Evolutionary conservation across 208 protist species (phyloP).

Genomic region (Wallacemonas sp.): DNA sequence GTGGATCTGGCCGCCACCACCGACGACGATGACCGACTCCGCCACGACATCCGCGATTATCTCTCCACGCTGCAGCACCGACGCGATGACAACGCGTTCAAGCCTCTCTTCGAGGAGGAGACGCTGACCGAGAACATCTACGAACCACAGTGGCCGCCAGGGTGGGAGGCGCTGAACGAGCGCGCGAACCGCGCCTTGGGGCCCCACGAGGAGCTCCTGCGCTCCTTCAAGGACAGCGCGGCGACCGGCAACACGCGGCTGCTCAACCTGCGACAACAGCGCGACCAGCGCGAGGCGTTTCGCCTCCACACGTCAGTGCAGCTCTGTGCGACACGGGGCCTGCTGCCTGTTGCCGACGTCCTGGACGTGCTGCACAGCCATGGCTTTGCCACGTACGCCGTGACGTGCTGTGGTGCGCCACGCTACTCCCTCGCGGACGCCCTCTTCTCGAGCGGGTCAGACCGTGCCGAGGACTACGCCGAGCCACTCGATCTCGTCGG

Average conservation of each 20-base stretch:
- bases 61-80: conserved; percentile 25
- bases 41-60: conserved; percentile 74
- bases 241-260: not conserved
- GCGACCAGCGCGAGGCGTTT: conserved; percentile 19
- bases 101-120: not conserved
- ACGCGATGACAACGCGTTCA: not conserved
- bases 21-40: conserved; percentile 26
- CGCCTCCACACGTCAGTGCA: conserved; percentile 12
- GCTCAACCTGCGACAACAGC: conserved; percentile 5
- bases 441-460: conserved; percentile 18
- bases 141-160: not conserved
- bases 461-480: conserved; percentile 11
- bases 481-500: conserved; percentile 49
- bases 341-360: conserved; percentile 56
- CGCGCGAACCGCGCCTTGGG: conserved; percentile 32
- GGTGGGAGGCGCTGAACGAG: conserved; percentile 61
- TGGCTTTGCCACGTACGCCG: conserved; percentile 77
- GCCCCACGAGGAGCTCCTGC: conserved; percentile 51
- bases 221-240: conserved; percentile 22
- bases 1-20: not conserved
- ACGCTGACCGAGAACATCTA: not conserved
- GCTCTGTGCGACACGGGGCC: conserved; percentile 58
- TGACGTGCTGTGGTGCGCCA: conserved; percentile 66
- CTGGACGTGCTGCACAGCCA: conserved; percentile 54
- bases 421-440: conserved; percentile 59